Percentiles rank a stretch among this genome's conserved stretches.
phyloP scores from a whole-genome alignment of 2,329 filamentous ascomycete species.

The Whalleya microplaca region DNA sequence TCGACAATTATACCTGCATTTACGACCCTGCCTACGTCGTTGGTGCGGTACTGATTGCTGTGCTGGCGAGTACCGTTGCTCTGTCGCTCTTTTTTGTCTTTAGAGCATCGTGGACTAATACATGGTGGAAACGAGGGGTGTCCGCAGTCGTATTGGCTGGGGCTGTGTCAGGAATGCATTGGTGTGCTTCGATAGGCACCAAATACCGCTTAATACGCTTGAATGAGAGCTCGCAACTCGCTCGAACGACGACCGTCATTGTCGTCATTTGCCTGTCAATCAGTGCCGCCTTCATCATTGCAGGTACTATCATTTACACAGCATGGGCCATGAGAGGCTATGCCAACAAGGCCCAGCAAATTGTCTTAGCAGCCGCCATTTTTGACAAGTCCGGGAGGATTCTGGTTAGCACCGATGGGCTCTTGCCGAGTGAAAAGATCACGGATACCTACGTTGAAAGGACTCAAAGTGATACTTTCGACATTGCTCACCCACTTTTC shows the following conservation, averaged over 20 bases:
- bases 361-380: slow-evolving; percentile 62
- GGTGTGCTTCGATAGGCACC: slow-evolving; percentile 76
- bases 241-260: slow-evolving; percentile 69
- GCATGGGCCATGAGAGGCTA: slow-evolving; percentile 56
- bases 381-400: slow-evolving; percentile 70
- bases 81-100: slow-evolving; percentile 79
- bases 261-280: slow-evolving; percentile 72
- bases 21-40: slow-evolving; percentile 65
- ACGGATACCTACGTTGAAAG: slow-evolving; percentile 76
- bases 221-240: slow-evolving; percentile 47
- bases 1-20: slow-evolving; percentile 72
- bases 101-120: slow-evolving; percentile 75
- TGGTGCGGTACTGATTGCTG: slow-evolving; percentile 72
- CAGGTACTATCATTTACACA: slow-evolving; percentile 57
- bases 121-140: slow-evolving; percentile 73
- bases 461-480: slow-evolving; percentile 75
- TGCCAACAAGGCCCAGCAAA: slow-evolving; percentile 63
- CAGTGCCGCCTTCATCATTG: slow-evolving; percentile 63
- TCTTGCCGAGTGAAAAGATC: slow-evolving; percentile 74
- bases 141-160: slow-evolving; percentile 71
- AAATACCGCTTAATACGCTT: slow-evolving; percentile 61
- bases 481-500: slow-evolving; percentile 76
- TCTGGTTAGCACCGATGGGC: slow-evolving; percentile 70
- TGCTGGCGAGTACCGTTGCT: slow-evolving; percentile 70
- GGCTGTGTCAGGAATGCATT: slow-evolving; percentile 86